Percentiles rank a stretch among this genome's conserved stretches.
These are phyloP conservation scores for Cicer judaicum DNA, from an alignment of 306 rosid genomes.

Conservation along the genomic window DNA sequence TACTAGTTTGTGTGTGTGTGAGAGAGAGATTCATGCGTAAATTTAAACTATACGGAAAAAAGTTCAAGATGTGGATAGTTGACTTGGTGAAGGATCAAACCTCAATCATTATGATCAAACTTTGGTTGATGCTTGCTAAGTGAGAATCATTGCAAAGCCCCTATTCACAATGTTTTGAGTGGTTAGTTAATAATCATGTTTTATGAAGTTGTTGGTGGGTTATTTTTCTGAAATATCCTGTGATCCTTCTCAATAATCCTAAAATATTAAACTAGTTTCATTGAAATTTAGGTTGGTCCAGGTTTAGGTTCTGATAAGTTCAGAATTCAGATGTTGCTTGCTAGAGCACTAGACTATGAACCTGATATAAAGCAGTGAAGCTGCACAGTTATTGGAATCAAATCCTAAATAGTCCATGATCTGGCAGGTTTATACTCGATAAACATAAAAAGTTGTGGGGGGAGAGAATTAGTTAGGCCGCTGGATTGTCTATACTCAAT, in stretches of 20 bases:
- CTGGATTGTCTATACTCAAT: not conserved
- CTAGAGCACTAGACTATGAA: not conserved
- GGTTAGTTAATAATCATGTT: not conserved
- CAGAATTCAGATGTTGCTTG: not conserved
- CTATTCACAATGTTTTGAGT: not conserved
- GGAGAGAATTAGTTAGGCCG: not conserved
- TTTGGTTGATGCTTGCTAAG: not conserved
- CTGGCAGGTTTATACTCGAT: not conserved
- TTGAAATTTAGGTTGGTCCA: constrained; percentile 27
- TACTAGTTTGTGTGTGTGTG: not conserved
- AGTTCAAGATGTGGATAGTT: constrained; percentile 1
- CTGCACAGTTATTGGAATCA: not conserved
- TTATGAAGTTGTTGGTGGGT: not conserved
- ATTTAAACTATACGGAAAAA: not conserved
- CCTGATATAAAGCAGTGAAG: not conserved
- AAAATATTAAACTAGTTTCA: not conserved
- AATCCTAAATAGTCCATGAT: not conserved
- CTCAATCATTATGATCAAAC: not conserved
- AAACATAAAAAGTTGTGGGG: not conserved
- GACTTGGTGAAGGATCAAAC: constrained; percentile 22
- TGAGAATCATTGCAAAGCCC: not conserved
- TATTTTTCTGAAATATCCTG: not conserved
- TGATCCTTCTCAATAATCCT: not conserved
- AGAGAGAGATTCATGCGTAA: not conserved
- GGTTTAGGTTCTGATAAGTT: not conserved